A percentile compares a stretch with the other conserved stretches of the same genome.
Evolutionary conservation across 331 rosid genomes (phyloP).

Genomic region (Rhamnella rubrinervis): DNA sequence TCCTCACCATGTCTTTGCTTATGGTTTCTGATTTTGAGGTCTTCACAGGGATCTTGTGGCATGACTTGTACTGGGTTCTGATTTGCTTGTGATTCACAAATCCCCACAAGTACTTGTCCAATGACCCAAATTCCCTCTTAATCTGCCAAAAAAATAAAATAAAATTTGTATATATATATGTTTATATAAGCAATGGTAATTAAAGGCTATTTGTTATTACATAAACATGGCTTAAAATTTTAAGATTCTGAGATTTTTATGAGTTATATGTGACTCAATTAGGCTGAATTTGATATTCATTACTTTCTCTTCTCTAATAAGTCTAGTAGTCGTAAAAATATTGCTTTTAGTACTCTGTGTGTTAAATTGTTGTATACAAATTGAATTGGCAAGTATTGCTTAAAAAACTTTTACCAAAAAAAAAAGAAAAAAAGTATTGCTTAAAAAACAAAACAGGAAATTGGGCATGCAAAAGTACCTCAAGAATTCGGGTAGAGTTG

Average conservation of each 20-base stretch:
- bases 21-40: slow-evolving; percentile 36
- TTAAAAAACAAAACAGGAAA: neutral
- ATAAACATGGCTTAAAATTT: no score
- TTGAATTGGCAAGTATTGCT: neutral
- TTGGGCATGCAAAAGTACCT: slow-evolving; percentile 9
- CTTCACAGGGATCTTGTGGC: slow-evolving; percentile 39
- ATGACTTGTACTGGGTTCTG: slow-evolving; percentile 24
- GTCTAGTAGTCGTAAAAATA: no score
- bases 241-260: no score
- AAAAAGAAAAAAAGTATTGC: no score
- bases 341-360: no score
- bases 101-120: slow-evolving; percentile 38
- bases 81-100: slow-evolving; percentile 37
- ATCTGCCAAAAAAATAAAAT: slow-evolving; percentile 11
- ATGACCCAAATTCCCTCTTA: slow-evolving; percentile 27
- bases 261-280: no score
- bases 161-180: no score
- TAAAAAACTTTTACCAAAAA: no score
- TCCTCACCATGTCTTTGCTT: slow-evolving; percentile 36
- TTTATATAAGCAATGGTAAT: no score
- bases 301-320: neutral
- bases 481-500: slow-evolving; percentile 31
- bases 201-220: no score
- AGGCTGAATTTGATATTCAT: no score
- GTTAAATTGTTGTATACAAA: no score